Evolutionary conservation across 306 rosid species (phyloP), one percentile per base, ranked within the genome.

Genomic region (Dalbergia oliveri): DNA sequence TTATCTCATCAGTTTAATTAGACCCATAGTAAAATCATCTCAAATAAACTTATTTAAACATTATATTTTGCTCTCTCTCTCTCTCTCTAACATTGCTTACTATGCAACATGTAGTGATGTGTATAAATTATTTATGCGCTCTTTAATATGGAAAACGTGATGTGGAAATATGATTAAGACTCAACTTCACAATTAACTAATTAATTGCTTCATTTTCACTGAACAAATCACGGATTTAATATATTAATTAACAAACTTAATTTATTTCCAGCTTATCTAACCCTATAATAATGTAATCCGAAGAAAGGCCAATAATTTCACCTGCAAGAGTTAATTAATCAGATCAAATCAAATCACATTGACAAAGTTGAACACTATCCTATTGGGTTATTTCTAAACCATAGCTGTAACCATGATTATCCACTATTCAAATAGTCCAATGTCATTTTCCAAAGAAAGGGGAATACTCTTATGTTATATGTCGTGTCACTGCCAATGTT

Each of bases 391-490:
- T 64, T 1, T 26, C 56, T 45, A 77, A 70, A 54, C 49, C 43
- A 53, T 70, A 37, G 16, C 51, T 37, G 16, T n/a, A 54, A 78
- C 53, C 51, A 67, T 50, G 69, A 23, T 68, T 33, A 80, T 79
- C 65, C 66, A 72, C 49, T 41, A 12, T 50, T 9, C 8, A 53
- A 53, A 43, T 33, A 34, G 35, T 68, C 56, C 33, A 45, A 82
- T 57, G 83, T 85, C 77, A 8, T 65, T 76, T 54, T 84, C 79
- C 31, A 59, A 16, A 37, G 47, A 64, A n/a, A 75, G 8, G 51
- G 53, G 2, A 34, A n/a, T 43, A 11, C 14, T 31, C 41, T 51
- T 51, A 13, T 53, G 63, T 19, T 61, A 45, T 53, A 11, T n/a
- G 43, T 69, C 14, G 59, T 31, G 62, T 60, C 41, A 11, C 47